phyloP scores from a whole-genome alignment of 202 grass and related monocot species.

The Musa balbisiana region DNA sequence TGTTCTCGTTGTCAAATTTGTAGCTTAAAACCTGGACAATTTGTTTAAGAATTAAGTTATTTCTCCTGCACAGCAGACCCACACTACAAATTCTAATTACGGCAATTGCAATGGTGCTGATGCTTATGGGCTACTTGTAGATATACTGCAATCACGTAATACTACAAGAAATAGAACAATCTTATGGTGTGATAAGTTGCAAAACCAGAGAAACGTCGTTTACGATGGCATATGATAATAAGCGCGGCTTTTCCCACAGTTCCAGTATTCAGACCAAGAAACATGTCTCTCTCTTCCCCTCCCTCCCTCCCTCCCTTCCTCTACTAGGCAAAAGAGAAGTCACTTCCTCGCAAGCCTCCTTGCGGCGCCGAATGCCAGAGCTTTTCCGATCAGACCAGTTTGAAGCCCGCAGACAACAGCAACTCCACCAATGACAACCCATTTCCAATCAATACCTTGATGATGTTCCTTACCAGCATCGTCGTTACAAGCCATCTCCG shows the following conservation, averaged over 20 bases:
- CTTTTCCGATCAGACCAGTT: constrained; percentile 64
- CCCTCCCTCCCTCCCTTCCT: no score
- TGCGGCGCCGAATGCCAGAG: constrained; percentile 55
- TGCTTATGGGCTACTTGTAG: no score
- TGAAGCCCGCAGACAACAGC: constrained; percentile 62
- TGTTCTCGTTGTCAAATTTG: no score
- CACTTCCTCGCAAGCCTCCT: constrained; percentile 58
- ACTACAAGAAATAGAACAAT: no score
- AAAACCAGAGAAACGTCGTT: no score
- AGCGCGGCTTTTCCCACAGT: not conserved
- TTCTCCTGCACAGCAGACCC: no score
- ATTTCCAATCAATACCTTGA: constrained; percentile 78
- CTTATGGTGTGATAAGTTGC: no score
- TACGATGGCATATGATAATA: not conserved
- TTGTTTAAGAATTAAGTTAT: no score
- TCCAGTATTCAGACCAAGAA: not conserved
- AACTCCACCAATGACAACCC: constrained; percentile 66
- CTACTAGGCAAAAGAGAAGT: constrained; percentile 1
- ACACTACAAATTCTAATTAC: no score
- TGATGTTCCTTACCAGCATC: constrained; percentile 27
- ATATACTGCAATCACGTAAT: no score
- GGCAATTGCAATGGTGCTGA: no score
- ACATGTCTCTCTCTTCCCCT: not conserved
- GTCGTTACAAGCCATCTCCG: constrained; percentile 1
- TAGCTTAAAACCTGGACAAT: no score